A percentile compares a stretch with the other conserved stretches of the same genome.
Conservation (phyloP, 495 filamentous ascomycete species). For the Penicillium nucicola region DNA sequence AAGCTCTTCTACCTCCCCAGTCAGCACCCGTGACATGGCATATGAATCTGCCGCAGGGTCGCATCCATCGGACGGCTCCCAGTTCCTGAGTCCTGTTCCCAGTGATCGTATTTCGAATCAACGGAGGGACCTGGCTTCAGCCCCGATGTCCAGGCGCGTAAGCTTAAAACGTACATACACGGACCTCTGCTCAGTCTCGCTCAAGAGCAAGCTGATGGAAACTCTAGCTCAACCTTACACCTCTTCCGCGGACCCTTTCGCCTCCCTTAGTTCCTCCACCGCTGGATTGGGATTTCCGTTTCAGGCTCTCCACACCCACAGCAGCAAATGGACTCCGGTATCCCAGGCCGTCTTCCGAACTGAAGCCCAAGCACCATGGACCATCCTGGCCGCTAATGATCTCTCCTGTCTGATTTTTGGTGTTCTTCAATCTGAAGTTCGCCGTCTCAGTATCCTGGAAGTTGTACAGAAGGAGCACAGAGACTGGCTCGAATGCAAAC, state of each 20-base stretch:
- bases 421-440: conserved; percentile 88
- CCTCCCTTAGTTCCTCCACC: conserved; percentile 38
- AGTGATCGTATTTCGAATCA: conserved; percentile 33
- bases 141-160: conserved; percentile 56
- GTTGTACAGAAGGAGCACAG: conserved; percentile 85
- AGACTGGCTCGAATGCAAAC: conserved; percentile 85
- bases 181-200: conserved; percentile 64
- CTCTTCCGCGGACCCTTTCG: conserved; percentile 43
- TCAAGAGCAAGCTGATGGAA: conserved; percentile 85
- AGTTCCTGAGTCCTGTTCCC: conserved; percentile 28
- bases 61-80: conserved; percentile 20
- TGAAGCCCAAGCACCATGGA: conserved; percentile 83
- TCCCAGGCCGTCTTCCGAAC: conserved; percentile 97
- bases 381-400: conserved; percentile 95
- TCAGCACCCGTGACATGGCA: conserved; percentile 17
- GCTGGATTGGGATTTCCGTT: conserved; percentile 38
- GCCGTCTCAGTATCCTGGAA: conserved; percentile 92
- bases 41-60: conserved; percentile 16
- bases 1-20: conserved; percentile 16
- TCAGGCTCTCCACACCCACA: conserved; percentile 70
- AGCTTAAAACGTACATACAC: conserved; percentile 86
- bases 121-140: conserved; percentile 31
- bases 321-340: conserved; percentile 84
- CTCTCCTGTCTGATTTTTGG: conserved; percentile 94
- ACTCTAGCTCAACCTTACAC: conserved; percentile 81